Evolutionary conservation across 495 filamentous ascomycete genomes (phyloP).

Genomic region (Podospora didyma): DNA sequence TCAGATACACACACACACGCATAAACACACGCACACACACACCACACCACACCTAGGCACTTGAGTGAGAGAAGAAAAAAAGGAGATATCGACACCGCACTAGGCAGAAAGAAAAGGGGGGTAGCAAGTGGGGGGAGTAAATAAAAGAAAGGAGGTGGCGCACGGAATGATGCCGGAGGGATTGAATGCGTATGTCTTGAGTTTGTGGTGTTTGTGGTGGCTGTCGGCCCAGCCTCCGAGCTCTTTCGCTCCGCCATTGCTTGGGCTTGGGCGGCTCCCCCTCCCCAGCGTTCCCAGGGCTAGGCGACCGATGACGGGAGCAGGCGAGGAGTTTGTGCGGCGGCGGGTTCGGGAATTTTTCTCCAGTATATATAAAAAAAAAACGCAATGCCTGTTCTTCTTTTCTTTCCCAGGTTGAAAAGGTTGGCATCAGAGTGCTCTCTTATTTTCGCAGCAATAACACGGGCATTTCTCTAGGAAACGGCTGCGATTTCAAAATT

Average conservation of each 20-base stretch:
- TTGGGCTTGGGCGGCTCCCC: not conserved
- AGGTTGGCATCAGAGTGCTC: not conserved
- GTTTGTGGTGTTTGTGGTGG: not conserved
- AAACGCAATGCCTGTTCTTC: not conserved
- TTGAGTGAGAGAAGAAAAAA: not conserved
- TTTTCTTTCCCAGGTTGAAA: not conserved
- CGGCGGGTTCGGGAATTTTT: not conserved
- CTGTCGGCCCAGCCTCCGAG: conserved; percentile 32
- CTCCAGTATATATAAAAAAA: not conserved
- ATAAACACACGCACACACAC: too few species aligned
- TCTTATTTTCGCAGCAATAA: not conserved
- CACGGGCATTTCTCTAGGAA: not conserved
- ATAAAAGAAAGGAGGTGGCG: conserved; percentile 18
- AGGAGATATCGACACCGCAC: not conserved
- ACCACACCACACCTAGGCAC: too few species aligned
- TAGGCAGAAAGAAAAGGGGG: conserved; percentile 9
- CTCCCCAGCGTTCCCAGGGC: not conserved
- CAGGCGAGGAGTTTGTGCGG: not conserved
- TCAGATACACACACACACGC: too few species aligned
- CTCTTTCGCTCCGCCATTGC: conserved; percentile 30
- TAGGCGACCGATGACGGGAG: not conserved
- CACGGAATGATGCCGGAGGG: conserved; percentile 48
- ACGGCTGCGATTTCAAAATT: not conserved
- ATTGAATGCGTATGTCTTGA: conserved; percentile 41
- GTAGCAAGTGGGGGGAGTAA: too few species aligned